Percentiles rank a stretch among this genome's conserved stretches.
phyloP scores from a whole-genome alignment of 495 filamentous ascomycete species.

The Penicillium roqueforti region DNA sequence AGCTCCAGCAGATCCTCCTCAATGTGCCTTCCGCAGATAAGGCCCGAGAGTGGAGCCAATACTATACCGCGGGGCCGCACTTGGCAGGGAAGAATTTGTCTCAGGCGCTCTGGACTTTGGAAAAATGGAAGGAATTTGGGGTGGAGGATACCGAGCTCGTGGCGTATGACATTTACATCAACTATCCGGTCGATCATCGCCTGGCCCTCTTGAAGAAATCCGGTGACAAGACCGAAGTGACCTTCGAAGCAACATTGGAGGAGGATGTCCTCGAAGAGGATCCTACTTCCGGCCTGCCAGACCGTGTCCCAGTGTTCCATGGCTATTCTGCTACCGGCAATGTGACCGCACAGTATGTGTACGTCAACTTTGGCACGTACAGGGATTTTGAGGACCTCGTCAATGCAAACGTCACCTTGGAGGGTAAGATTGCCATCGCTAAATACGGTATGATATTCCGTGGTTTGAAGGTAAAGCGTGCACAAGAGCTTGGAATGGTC shows the following conservation, averaged over 20 bases:
- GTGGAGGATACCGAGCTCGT: slow-evolving; percentile 66
- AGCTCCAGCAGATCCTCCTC: slow-evolving; percentile 66
- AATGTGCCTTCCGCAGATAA: slow-evolving; percentile 65
- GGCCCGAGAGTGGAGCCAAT: slow-evolving; percentile 77
- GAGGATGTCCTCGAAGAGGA: slow-evolving; percentile 89
- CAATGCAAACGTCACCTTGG: slow-evolving; percentile 66
- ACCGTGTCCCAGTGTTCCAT: slow-evolving; percentile 89
- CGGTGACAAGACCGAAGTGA: slow-evolving; percentile 42
- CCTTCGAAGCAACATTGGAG: slow-evolving; percentile 74
- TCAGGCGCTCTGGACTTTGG: slow-evolving; percentile 81
- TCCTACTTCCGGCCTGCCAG: slow-evolving; percentile 61
- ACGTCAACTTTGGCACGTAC: slow-evolving; percentile 85
- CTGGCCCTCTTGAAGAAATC: slow-evolving; percentile 68
- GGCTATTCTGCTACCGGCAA: slow-evolving; percentile 92
- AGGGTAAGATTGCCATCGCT: slow-evolving; percentile 81
- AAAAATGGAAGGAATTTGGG: slow-evolving; percentile 82
- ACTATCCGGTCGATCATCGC: slow-evolving; percentile 79
- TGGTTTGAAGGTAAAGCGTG: slow-evolving; percentile 88
- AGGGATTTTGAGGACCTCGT: slow-evolving; percentile 80
- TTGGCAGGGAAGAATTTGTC: slow-evolving; percentile 84
- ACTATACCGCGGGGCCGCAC: slow-evolving; percentile 87
- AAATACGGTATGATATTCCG: slow-evolving; percentile 87
- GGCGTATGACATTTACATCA: slow-evolving; percentile 84
- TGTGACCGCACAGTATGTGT: slow-evolving; percentile 78
- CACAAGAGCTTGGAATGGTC: slow-evolving; percentile 87